phyloP scores from a whole-genome alignment of 2,329 filamentous ascomycete species.

The Penicillium capsulatum region DNA sequence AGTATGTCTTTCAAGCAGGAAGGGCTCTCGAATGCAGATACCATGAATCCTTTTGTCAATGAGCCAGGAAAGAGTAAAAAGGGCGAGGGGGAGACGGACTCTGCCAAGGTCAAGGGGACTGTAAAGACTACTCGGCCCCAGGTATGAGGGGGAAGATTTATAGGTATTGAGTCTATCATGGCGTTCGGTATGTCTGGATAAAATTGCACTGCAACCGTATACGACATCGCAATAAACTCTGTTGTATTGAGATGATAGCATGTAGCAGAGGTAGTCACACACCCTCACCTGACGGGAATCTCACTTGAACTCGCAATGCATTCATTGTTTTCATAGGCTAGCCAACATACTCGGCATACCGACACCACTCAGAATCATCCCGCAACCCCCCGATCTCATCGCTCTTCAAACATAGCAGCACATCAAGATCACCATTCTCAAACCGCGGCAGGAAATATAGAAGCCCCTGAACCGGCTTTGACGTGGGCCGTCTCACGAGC shows the following conservation, averaged over 20 bases:
- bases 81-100: conserved; percentile 52
- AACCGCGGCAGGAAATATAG: conserved; percentile 15
- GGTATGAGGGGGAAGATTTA: too few relatives aligned
- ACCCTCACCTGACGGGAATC: too few relatives aligned
- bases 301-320: too few relatives aligned
- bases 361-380: conserved; percentile 9
- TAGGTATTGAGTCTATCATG: too few relatives aligned
- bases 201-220: too few relatives aligned
- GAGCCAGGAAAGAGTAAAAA: conserved; percentile 52
- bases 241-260: too few relatives aligned
- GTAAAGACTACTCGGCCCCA: conserved; percentile 37
- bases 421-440: conserved; percentile 15
- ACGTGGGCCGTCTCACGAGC: conserved; percentile 13
- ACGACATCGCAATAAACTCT: too few relatives aligned
- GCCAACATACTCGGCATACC: conserved; percentile 17
- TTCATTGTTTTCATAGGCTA: conserved; percentile 1
- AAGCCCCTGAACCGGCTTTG: conserved; percentile 12
- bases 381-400: conserved; percentile 10
- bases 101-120: conserved; percentile 52
- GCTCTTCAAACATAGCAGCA: conserved; percentile 16
- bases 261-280: too few relatives aligned
- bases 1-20: conserved; percentile 51
- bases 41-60: conserved; percentile 47
- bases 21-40: conserved; percentile 50
- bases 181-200: too few relatives aligned